Base-by-base conservation (phyloP, 31 red algal species). In the Bonnemaisonia californica region DNA sequence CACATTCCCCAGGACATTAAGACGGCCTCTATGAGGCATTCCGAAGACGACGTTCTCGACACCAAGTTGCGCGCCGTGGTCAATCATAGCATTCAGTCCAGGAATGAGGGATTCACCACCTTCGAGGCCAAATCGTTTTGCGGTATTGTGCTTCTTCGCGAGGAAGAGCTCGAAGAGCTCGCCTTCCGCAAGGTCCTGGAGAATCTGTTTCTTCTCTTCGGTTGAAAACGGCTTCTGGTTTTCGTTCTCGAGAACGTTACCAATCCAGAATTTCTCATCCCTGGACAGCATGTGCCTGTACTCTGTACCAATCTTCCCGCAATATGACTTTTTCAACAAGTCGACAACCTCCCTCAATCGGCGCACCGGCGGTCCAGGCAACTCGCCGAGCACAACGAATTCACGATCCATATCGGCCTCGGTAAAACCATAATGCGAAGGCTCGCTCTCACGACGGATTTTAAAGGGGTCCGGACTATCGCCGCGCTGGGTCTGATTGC, bases 1-100 rank as follows among this genome's bases (percentile, higher is more conserved):
- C 2, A 99, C 83, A 69, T 99, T 93, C n/a, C 71, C 94, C 34
- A 99, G 87, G 26, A 99, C 94, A 75, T 99, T 99, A 19, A 99
- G 73, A 38, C 98, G 83, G 27, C 98, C 98, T 51, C 98, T 63
- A 75, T 99, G 98, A 28, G 98, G 80, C 98, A 99, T 99, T 33
- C 98, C 93, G 3, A 99, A 47, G 18, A 99, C 90, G 59, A 99
- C 76, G 61, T 92, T 94, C 58, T 99, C 87, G 1, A 96, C 63
- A 36, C 93, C 97, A 3, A 99, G 70, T 59, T 94, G 77, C 13
- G 91, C 83, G 41, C 94, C 98, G 54, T 79, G 89, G 62, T 93
- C 86, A 61, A 99, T 81, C 88, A 97, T 88, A 33, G 94, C 92
- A 62, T 95, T 81, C 47, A 96, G 57, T 21, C 91, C 94, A 32